Evolutionary conservation across 2,329 filamentous ascomycete species (phyloP), one percentile per base, ranked within the genome.

Genomic region (Lecanicillium sp.): DNA sequence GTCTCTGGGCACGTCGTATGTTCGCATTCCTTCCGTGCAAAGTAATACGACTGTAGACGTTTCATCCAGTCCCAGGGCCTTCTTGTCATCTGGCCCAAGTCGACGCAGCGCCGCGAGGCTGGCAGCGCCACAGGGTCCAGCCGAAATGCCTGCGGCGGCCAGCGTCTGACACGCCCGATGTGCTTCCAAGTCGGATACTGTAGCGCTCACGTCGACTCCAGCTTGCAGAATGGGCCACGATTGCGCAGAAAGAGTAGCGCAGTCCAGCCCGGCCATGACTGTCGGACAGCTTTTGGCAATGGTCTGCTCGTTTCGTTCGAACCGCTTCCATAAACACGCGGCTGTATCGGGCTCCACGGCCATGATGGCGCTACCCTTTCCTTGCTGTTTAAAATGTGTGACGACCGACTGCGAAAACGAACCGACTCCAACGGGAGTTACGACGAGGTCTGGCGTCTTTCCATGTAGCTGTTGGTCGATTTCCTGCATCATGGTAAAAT

Each of bases 231-330:
- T 52, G 0, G 75, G 66, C 79, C 81, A 89, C 0, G 82, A 79
- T 1, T 71, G 76, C 0, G 64, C 64, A 0, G 81, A 85, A 0
- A 84, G 67, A 0, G 79, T 84, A 0, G 81, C 82, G 44, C 83
- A 88, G 46, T 84, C 78, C 63, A 88, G 74, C 0, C 83, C 84
- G 29, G 72, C 70, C 82, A 88, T 87, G 48, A 85, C 85, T 0
- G 80, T 87, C 3, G 72, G 60, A 0, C 62, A 64, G 0, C 81
- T 85, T 7, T 55, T 42, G 1, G 83, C 66, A 0, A 71, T 56
- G 1, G 63, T 66, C 3, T 69, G 58, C 27, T 66, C 49, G 0
- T 72, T 75, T 0, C 56, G 57, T 14, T 64, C 55, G 2, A 84
- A 55, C 25, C 72, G 77, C 27, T 67, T 64, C 41, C 67, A 67